Evolutionary conservation across 1,139 yeast species (phyloP).

Genomic region (Diutina mesorugosa): DNA sequence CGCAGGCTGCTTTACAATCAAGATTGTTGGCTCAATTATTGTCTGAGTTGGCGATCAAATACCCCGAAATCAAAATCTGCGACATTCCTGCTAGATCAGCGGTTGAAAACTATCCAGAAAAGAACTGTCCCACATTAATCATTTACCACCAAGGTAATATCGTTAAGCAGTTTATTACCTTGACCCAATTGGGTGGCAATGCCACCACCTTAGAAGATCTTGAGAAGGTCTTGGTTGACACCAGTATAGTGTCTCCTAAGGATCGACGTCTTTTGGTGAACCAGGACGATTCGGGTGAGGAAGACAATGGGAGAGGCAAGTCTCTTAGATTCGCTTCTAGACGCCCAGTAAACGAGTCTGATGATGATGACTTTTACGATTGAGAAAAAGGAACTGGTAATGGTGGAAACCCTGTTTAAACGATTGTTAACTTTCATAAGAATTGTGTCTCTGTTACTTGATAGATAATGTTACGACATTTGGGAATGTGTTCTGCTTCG

Average conservation of each 20-base stretch:
- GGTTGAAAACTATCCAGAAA: constrained; percentile 81
- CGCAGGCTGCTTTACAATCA: constrained; percentile 61
- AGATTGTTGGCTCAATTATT: constrained; percentile 51
- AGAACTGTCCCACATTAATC: constrained; percentile 81
- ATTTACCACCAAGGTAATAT: constrained; percentile 70
- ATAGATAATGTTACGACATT: too few species aligned
- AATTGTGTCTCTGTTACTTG: too few species aligned
- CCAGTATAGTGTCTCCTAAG: constrained; percentile 47
- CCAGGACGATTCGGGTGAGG: constrained; percentile 42
- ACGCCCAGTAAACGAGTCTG: not conserved
- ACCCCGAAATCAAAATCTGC: constrained; percentile 77
- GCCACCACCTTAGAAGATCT: constrained; percentile 56
- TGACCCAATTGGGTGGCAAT: constrained; percentile 76
- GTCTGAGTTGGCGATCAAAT: constrained; percentile 38
- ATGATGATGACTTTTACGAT: constrained; percentile 1
- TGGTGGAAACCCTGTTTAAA: not conserved
- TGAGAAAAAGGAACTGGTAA: not conserved
- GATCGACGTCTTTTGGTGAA: constrained; percentile 60
- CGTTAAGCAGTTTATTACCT: constrained; percentile 64
- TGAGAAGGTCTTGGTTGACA: constrained; percentile 53
- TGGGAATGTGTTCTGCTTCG: too few species aligned
- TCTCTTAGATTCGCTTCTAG: not conserved
- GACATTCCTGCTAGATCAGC: constrained; percentile 85
- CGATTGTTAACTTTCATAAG: too few species aligned
- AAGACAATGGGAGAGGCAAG: constrained; percentile 5